Conservation (phyloP, 352 stramenopile genomes). For the Peronospora belbahrii region DNA sequence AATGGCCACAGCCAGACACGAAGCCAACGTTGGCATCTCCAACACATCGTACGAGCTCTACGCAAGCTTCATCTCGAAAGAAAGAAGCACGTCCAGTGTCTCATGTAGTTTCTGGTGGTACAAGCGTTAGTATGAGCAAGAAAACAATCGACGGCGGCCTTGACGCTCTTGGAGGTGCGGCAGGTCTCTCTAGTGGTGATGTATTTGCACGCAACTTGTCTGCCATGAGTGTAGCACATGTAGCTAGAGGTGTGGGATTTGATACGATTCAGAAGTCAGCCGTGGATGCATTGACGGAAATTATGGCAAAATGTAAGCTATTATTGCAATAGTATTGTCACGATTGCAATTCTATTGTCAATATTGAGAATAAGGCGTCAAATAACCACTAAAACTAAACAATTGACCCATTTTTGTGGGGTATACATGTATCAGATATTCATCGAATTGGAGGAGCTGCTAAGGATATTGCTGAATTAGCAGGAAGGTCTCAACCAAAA, state of each 20-base stretch:
- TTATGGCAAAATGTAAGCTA: constrained; percentile 41
- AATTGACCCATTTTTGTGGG: too few relatives aligned
- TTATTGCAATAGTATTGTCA: constrained; percentile 17
- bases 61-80: constrained; percentile 8
- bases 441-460: constrained; percentile 37
- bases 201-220: constrained; percentile 43
- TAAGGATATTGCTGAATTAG: constrained; percentile 49
- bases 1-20: too few relatives aligned
- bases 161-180: constrained; percentile 13
- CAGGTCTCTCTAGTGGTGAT: constrained; percentile 27
- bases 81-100: constrained; percentile 19
- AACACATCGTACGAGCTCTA: background rate
- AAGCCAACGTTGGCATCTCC: background rate
- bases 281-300: constrained; percentile 40
- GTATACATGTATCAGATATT: too few relatives aligned
- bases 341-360: too few relatives aligned
- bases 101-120: constrained; percentile 15
- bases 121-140: constrained; percentile 43
- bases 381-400: background rate
- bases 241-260: constrained; percentile 43
- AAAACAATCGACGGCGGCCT: constrained; percentile 17
- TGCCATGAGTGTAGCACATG: constrained; percentile 43
- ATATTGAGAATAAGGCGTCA: too few relatives aligned
- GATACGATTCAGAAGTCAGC: constrained; percentile 46
- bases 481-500: constrained; percentile 42